phyloP scores from a whole-genome alignment of 768 basidiomycete genomes.

The Macrolepiota dolichaula region DNA sequence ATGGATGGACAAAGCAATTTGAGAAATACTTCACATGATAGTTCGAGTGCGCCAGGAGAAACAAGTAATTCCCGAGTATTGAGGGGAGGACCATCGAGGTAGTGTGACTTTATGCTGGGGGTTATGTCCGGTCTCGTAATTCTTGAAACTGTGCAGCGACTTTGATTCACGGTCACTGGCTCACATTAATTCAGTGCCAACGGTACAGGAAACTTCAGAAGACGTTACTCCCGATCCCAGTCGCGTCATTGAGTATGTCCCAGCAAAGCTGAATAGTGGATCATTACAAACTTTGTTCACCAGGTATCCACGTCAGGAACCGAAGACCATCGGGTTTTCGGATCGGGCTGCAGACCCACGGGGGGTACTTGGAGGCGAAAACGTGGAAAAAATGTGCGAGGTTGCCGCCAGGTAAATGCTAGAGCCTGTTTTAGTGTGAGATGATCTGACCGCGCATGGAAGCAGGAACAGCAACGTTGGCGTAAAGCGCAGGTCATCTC shows the following conservation, averaged over 20 bases:
- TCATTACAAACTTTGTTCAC: neutral
- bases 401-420: neutral
- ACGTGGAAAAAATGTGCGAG: neutral
- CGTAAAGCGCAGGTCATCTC: constrained; percentile 2
- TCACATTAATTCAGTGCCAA: neutral
- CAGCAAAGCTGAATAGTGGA: neutral
- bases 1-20: constrained; percentile 1
- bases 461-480: neutral
- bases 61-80: neutral
- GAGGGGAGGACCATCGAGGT: neutral
- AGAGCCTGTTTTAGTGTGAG: neutral
- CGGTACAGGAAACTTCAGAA: neutral
- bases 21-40: neutral
- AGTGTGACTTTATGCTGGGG: neutral
- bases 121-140: neutral
- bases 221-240: neutral
- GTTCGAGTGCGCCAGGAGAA: neutral
- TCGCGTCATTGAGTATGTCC: neutral
- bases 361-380: neutral
- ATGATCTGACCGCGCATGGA: constrained; percentile 1
- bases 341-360: neutral
- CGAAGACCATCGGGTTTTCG: neutral
- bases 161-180: neutral
- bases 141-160: neutral
- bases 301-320: too few relatives aligned